Conservation (phyloP, 1,139 yeast species). For the Yamadazyma songkhlaensis region DNA sequence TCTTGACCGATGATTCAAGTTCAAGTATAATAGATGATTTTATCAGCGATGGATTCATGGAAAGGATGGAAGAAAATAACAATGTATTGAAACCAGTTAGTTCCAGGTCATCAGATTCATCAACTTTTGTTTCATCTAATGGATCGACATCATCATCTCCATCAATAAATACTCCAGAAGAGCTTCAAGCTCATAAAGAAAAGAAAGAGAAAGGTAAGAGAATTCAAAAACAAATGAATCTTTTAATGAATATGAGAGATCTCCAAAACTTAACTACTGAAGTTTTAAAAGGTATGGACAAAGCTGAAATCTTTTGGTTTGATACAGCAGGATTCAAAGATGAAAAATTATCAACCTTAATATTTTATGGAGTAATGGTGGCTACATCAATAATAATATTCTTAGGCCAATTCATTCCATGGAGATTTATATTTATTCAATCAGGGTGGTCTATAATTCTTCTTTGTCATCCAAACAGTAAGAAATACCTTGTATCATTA, state of each 20-base stretch:
- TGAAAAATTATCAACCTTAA: conserved; percentile 63
- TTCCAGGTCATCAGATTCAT: conserved; percentile 22
- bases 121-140: conserved; percentile 5
- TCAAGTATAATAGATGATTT: conserved; percentile 37
- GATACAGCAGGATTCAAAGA: conserved; percentile 73
- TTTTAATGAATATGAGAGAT: conserved; percentile 56
- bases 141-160: conserved; percentile 6
- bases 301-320: conserved; percentile 52
- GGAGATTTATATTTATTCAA: conserved; percentile 56
- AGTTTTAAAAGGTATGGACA: conserved; percentile 49
- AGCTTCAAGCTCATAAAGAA: conserved; percentile 12
- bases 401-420: conserved; percentile 64
- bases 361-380: conserved; percentile 38
- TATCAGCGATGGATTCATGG: conserved; percentile 22
- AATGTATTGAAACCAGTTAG: conserved; percentile 14
- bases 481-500: conserved; percentile 27
- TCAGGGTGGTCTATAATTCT: conserved; percentile 53
- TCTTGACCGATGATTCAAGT: conserved; percentile 44
- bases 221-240: conserved; percentile 38
- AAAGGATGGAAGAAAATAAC: conserved; percentile 13
- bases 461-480: conserved; percentile 57
- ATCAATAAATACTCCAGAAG: conserved; percentile 13
- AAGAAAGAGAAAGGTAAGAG: conserved; percentile 21
- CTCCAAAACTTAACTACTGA: conserved; percentile 62
- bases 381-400: conserved; percentile 38